Base-by-base conservation (phyloP, 2,329 filamentous ascomycete species). In the Ophiostoma himal-ulmi region DNA sequence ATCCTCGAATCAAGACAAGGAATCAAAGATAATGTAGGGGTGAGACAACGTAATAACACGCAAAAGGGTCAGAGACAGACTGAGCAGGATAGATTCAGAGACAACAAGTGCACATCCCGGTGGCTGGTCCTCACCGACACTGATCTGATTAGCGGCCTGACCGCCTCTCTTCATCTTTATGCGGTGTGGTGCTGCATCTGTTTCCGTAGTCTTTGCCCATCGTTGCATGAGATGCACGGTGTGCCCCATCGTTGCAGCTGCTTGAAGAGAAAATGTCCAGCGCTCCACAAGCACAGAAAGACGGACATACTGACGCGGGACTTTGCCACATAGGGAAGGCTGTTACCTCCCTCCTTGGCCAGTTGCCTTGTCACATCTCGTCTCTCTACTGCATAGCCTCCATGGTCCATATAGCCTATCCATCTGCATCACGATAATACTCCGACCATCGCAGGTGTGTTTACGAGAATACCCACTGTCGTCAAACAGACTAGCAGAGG, bases 101-200 rank as follows among this genome's bases (percentile, higher is more conserved):
- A 44, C 41, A n/a, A 48, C 44, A 48, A 39, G 6, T 44, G 14
- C 39, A 26, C 14, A 48, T n/a, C 6, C 44, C 44, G 48, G 22
- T 26, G 52, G 52, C 52, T 57, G 52, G 57, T 20, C 57, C 17
- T 62, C 57, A 62, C 57, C 57, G 57, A 62, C 52, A 57, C 57
- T 62, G 57, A 34, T 62, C 57, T 34, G 57, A 62, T 62, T 57
- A 62, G 22, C 57, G 26, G 57, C 22, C 57, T 62, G 57, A 62
- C 57, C 57, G 57, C 57, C 57, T 62, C 57, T 62, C 26, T 60
- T 34, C 13, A 34, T 17, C 3, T 30, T 34, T 34, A 62, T 62
- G 57, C 57, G 57, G 57, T 62, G 57, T 62, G 26, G n/a, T 54
- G 52, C 57, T 36, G 57, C 52, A 57, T 7, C 44, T 48, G 37